Evolutionary conservation across 257 asterid genomes (phyloP).

Genomic region (Solanum rostratum): DNA sequence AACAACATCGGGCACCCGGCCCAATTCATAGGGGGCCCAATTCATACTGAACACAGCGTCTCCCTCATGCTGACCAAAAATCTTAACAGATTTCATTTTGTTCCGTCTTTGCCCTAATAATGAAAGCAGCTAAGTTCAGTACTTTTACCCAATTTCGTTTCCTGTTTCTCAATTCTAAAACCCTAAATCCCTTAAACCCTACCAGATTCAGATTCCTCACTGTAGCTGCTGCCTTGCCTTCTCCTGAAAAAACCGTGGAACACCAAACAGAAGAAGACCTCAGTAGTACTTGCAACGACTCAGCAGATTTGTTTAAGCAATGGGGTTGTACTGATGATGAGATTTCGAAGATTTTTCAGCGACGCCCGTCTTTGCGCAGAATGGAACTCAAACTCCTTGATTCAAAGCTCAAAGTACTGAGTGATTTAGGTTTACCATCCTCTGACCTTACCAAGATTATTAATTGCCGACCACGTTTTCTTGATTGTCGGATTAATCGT

Average conservation of each 20-base stretch:
- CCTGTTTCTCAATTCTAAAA: constrained; percentile 1
- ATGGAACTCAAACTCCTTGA: constrained; percentile 26
- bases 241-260: constrained; percentile 11
- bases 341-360: constrained; percentile 39
- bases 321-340: constrained; percentile 66
- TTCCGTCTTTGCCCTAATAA: background rate
- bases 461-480: constrained; percentile 66
- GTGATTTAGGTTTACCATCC: constrained; percentile 42
- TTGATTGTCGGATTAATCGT: constrained; percentile 33
- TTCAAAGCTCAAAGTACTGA: constrained; percentile 46
- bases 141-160: background rate
- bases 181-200: constrained; percentile 2
- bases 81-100: background rate
- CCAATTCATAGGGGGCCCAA: background rate
- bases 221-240: constrained; percentile 17
- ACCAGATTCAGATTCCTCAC: constrained; percentile 7
- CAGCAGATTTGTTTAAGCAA: constrained; percentile 33
- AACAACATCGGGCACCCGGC: background rate
- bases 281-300: constrained; percentile 12
- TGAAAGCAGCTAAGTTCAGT: constrained; percentile 10
- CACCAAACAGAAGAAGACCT: constrained; percentile 4
- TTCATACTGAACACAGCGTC: background rate
- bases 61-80: background rate
- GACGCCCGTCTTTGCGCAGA: constrained; percentile 47
- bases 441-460: constrained; percentile 46